Evolutionary conservation across 2,329 filamentous ascomycete species (phyloP).

Genomic region (Colletotrichum tropicale): DNA sequence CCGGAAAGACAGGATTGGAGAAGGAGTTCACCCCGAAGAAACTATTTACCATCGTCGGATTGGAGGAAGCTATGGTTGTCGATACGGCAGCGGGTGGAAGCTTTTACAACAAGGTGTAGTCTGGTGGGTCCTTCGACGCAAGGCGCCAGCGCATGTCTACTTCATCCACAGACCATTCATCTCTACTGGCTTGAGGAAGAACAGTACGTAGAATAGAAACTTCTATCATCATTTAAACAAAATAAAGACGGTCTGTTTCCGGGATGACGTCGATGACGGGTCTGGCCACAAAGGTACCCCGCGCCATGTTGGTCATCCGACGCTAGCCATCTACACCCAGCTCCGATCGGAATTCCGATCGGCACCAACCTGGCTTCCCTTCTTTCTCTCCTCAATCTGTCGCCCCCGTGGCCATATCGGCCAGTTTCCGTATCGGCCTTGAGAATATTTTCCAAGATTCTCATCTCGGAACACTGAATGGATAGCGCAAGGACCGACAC

Average conservation of each 20-base stretch:
- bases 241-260: background rate
- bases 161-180: background rate
- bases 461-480: background rate
- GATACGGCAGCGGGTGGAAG: background rate
- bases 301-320: background rate
- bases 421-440: background rate
- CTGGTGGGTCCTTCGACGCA: fast-evolving
- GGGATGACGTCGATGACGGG: background rate
- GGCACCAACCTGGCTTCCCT: background rate
- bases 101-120: background rate
- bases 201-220: background rate
- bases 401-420: fast-evolving
- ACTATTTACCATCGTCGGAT: background rate
- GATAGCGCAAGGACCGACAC: background rate
- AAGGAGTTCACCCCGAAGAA: background rate
- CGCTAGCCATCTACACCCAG: background rate
- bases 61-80: background rate
- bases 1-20: background rate
- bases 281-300: background rate
- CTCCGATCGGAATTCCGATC: background rate
- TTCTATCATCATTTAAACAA: background rate
- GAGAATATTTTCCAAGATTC: background rate
- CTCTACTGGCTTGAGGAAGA: fast-evolving
- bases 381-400: background rate
- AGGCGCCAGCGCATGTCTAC: background rate